These are phyloP conservation scores for Camelina hispida DNA, from an alignment of 345 rosid species.

Conservation along the genomic window DNA sequence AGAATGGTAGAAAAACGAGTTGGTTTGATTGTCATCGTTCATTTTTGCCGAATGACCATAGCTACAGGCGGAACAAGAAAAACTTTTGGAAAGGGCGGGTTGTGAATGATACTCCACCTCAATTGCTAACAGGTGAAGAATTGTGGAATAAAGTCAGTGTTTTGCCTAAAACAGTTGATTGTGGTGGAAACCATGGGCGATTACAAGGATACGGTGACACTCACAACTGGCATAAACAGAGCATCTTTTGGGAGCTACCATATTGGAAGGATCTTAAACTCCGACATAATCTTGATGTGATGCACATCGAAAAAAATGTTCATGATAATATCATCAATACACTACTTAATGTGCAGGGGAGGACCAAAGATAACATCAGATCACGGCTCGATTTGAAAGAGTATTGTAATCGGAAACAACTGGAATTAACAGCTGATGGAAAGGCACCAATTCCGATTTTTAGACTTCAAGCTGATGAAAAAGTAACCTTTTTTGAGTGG, in stretches of 20 bases:
- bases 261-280: constrained; percentile 12
- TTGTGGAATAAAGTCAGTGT: neutral
- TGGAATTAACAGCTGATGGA: constrained; percentile 7
- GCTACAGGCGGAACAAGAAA: neutral
- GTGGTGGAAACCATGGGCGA: neutral
- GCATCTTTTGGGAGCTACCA: neutral
- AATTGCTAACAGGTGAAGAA: neutral
- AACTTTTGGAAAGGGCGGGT: neutral
- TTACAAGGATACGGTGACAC: neutral
- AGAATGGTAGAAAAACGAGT: constrained; percentile 15
- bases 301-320: constrained; percentile 3
- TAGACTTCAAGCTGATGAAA: neutral
- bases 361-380: constrained; percentile 1
- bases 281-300: neutral
- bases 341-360: neutral
- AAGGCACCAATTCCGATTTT: constrained; percentile 8
- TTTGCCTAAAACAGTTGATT: neutral
- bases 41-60: constrained; percentile 16
- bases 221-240: constrained; percentile 5
- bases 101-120: neutral
- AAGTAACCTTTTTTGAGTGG: neutral
- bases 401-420: neutral
- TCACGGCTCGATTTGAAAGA: constrained; percentile 1
- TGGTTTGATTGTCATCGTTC: constrained; percentile 26
- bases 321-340: neutral